Percentiles rank a stretch among this genome's conserved stretches.
Conservation (phyloP, 192 early-diverging fungal genomes). For the Linnemannia zychae region DNA sequence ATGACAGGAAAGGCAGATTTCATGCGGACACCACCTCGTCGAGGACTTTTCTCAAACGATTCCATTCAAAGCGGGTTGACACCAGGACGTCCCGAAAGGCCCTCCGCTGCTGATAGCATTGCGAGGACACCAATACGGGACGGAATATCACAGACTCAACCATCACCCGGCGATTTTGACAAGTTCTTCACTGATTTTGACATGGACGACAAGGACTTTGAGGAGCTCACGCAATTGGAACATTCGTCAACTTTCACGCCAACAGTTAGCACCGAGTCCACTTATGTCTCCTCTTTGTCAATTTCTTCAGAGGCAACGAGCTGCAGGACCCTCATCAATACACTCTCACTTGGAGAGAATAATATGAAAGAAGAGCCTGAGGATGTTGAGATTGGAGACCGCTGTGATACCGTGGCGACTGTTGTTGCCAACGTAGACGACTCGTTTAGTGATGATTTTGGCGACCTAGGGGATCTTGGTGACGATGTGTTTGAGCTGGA, state of each 20-base stretch:
- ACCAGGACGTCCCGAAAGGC: not conserved
- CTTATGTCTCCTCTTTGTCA: not conserved
- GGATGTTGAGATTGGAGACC: not conserved
- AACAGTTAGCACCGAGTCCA: not conserved
- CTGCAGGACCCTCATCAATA: not conserved
- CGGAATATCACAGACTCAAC: not conserved
- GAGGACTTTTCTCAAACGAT: not conserved
- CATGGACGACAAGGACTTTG: constrained; percentile 36
- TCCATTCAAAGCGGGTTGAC: not conserved
- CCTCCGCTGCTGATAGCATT: not conserved
- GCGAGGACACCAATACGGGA: constrained; percentile 4
- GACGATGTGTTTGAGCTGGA: constrained; percentile 33
- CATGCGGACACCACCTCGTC: not conserved
- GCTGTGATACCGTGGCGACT: not conserved
- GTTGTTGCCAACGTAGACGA: not conserved
- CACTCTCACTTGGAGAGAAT: not conserved
- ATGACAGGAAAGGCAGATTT: not conserved
- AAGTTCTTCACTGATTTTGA: constrained; percentile 37
- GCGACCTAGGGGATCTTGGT: constrained; percentile 31
- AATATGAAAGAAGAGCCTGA: not conserved
- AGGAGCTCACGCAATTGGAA: constrained; percentile 41
- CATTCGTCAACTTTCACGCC: constrained; percentile 5
- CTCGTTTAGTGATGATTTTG: constrained; percentile 29
- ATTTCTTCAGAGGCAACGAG: not conserved
- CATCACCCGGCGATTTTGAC: constrained; percentile 42